Conservation (phyloP, 2,329 filamentous ascomycete species). For the Botryotinia calthae region DNA sequence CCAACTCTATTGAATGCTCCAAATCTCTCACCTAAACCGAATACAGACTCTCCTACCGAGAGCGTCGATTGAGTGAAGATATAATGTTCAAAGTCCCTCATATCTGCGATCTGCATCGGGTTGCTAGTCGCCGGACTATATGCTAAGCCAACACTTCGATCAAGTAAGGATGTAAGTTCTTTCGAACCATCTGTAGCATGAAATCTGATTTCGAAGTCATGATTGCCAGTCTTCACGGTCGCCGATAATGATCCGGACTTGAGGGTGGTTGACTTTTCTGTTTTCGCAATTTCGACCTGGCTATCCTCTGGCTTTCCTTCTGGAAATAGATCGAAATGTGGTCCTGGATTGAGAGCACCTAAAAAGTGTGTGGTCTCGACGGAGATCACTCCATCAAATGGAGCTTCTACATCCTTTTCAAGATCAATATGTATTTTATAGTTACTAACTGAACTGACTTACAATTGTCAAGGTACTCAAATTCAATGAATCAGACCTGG, state of each 20-base stretch:
- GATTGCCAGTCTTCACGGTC: slow-evolving; percentile 48
- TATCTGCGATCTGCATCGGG: slow-evolving; percentile 53
- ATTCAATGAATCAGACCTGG: slow-evolving; percentile 56
- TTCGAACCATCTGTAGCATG: slow-evolving; percentile 50
- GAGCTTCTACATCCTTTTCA: slow-evolving; percentile 52
- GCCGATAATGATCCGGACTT: slow-evolving; percentile 52
- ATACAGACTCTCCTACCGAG: slow-evolving; percentile 62
- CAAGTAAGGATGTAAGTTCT: slow-evolving; percentile 53
- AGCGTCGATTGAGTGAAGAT: slow-evolving; percentile 56
- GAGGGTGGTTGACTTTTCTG: slow-evolving; percentile 48
- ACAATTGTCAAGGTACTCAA: slow-evolving; percentile 53
- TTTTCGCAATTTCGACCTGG: slow-evolving; percentile 43
- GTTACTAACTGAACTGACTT: slow-evolving; percentile 24
- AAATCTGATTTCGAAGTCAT: slow-evolving; percentile 56
- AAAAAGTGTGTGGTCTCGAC: slow-evolving; percentile 58
- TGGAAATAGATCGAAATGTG: slow-evolving; percentile 58
- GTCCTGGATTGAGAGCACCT: slow-evolving; percentile 51
- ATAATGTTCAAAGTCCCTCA: slow-evolving; percentile 53
- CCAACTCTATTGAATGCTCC: slow-evolving; percentile 75
- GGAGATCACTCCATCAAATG: slow-evolving; percentile 58
- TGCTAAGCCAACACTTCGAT: slow-evolving; percentile 56
- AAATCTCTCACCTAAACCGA: slow-evolving; percentile 74
- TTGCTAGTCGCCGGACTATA: slow-evolving; percentile 53
- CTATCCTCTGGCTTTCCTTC: slow-evolving; percentile 46
- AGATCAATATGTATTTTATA: slow-evolving; percentile 15